These are phyloP conservation scores for Misopates orontium DNA, from an alignment of 257 asterid genomes.

Conservation along the genomic window DNA sequence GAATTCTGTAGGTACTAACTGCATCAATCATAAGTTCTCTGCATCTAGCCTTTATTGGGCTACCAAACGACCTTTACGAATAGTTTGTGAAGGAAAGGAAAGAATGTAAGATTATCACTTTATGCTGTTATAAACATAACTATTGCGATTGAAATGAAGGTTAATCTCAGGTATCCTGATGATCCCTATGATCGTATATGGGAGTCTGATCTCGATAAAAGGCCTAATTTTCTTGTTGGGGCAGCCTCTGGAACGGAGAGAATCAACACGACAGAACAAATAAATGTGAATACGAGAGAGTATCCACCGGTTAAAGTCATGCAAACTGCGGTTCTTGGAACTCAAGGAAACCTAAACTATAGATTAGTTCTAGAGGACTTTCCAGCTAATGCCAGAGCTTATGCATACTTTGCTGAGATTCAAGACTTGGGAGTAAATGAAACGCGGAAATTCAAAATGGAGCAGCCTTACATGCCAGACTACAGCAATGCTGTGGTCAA, in stretches of 20 bases:
- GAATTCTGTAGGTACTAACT: too few species aligned
- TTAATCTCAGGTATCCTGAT: slow-evolving; percentile 73
- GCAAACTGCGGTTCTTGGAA: slow-evolving; percentile 95
- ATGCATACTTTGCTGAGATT: slow-evolving; percentile 90
- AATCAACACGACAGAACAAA: slow-evolving; percentile 57
- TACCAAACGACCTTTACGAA: not conserved
- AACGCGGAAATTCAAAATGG: slow-evolving; percentile 79
- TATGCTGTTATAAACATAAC: not conserved
- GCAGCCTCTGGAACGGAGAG: slow-evolving; percentile 90
- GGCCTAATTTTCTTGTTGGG: slow-evolving; percentile 89
- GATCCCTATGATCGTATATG: slow-evolving; percentile 96
- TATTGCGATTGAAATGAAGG: slow-evolving; percentile 8
- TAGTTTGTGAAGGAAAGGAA: not conserved
- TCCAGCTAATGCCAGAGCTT: slow-evolving; percentile 90
- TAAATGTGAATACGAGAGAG: slow-evolving; percentile 76
- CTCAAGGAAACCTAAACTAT: slow-evolving; percentile 67
- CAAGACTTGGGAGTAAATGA: slow-evolving; percentile 65
- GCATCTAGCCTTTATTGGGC: too few species aligned
- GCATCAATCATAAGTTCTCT: too few species aligned
- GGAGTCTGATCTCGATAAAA: slow-evolving; percentile 78
- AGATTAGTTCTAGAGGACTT: slow-evolving; percentile 88
- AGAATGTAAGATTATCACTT: not conserved
- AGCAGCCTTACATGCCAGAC: slow-evolving; percentile 70
- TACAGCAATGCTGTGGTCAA: slow-evolving; percentile 95
- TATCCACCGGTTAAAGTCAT: slow-evolving; percentile 92